Conservation (phyloP, 768 basidiomycete genomes). For the Mycena latifolia region DNA sequence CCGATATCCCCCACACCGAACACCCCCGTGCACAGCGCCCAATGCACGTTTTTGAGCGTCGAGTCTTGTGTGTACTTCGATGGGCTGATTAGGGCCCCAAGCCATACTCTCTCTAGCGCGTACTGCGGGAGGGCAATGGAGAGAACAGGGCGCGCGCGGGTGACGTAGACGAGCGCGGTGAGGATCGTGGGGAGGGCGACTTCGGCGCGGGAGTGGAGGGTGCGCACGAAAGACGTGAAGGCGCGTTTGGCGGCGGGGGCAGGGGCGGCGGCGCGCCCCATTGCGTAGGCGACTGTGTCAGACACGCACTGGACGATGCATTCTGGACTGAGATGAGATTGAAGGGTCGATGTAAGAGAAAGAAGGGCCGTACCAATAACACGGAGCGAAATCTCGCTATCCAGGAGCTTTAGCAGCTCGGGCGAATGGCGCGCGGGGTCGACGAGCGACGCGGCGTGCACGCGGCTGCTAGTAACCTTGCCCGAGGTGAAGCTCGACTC, state of each 20-base stretch:
- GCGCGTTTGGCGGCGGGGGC: constrained; percentile 31
- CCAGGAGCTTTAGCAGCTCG: constrained; percentile 51
- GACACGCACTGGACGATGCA: constrained; percentile 57
- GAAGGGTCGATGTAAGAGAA: background rate
- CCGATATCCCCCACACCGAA: too few relatives aligned
- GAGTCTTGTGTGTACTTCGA: background rate
- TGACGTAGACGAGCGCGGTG: too few relatives aligned
- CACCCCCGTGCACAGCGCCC: too few relatives aligned
- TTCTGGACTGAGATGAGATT: constrained; percentile 43
- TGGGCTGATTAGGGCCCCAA: background rate
- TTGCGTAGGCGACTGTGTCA: constrained; percentile 62
- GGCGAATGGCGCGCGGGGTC: too few relatives aligned
- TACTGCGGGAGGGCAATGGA: too few relatives aligned
- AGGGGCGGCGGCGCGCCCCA: constrained; percentile 60
- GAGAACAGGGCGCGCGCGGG: too few relatives aligned
- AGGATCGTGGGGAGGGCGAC: too few relatives aligned
- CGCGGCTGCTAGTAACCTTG: too few relatives aligned
- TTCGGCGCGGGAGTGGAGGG: too few relatives aligned
- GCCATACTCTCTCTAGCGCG: background rate
- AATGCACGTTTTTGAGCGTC: background rate
- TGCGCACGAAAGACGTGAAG: constrained; percentile 14
- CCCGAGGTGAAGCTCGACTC: too few relatives aligned
- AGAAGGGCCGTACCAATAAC: constrained; percentile 54
- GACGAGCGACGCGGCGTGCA: too few relatives aligned
- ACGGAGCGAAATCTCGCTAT: constrained; percentile 54